Evolutionary conservation across 2,329 filamentous ascomycete genomes (phyloP).

Genomic region (Raffaelea albimanens): DNA sequence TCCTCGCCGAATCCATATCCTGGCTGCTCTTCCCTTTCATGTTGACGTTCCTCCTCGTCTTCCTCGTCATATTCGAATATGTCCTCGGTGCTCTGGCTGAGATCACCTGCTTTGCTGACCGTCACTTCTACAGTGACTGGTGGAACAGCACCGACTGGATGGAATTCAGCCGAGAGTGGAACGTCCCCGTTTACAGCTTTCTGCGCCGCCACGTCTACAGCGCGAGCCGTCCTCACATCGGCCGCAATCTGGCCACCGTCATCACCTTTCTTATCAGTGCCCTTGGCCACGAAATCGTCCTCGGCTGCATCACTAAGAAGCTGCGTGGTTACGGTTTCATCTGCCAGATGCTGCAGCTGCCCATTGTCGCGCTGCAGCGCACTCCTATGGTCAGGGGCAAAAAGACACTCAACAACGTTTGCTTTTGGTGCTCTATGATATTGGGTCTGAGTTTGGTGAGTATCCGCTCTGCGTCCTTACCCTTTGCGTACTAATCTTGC

Average conservation of each 20-base stretch:
- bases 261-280: constrained; percentile 90
- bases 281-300: constrained; percentile 85
- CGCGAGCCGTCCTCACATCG: constrained; percentile 67
- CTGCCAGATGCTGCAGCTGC: constrained; percentile 93
- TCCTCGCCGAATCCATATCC: constrained; percentile 82
- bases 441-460: constrained; percentile 70
- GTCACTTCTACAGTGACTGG: constrained; percentile 81
- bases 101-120: constrained; percentile 84
- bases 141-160: constrained; percentile 82
- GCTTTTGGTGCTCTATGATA: constrained; percentile 91
- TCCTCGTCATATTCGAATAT: constrained; percentile 98
- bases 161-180: constrained; percentile 94
- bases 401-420: constrained; percentile 75
- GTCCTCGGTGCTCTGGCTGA: constrained; percentile 90
- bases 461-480: constrained; percentile 13
- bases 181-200: constrained; percentile 94
- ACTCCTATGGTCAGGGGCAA: constrained; percentile 65
- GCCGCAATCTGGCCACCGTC: constrained; percentile 66
- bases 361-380: constrained; percentile 85
- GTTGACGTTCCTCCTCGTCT: constrained; percentile 89
- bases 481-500: not conserved
- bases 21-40: constrained; percentile 95
- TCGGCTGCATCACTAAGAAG: constrained; percentile 98
- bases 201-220: constrained; percentile 90
- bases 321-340: constrained; percentile 87